Evolutionary conservation across 192 early-diverging fungal species (phyloP).

Genomic region (Podila verticillata): DNA sequence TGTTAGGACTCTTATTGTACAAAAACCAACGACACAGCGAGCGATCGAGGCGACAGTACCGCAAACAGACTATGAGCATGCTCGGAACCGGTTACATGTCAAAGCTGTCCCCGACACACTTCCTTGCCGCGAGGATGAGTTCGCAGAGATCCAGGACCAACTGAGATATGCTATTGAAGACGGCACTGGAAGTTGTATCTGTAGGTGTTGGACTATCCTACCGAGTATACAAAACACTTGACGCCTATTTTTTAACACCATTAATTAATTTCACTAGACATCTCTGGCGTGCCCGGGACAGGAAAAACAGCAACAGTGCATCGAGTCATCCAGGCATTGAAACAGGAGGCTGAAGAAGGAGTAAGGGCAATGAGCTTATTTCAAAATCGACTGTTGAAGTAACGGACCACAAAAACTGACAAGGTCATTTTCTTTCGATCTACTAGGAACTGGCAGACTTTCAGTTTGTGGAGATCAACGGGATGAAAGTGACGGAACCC

Average conservation of each 20-base stretch:
- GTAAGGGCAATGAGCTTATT: conserved; percentile 36
- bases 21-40: conserved; percentile 49
- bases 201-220: conserved; percentile 53
- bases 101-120: conserved; percentile 89
- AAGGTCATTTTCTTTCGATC: background rate
- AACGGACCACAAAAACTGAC: background rate
- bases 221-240: background rate
- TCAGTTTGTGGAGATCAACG: conserved; percentile 95
- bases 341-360: conserved; percentile 62
- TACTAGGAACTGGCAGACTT: conserved; percentile 73
- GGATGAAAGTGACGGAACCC: conserved; percentile 96
- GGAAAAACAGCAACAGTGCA: conserved; percentile 97
- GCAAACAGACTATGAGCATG: conserved; percentile 66
- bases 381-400: too few species aligned
- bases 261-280: conserved; percentile 60
- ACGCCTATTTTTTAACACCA: background rate
- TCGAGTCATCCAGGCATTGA: conserved; percentile 81
- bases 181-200: conserved; percentile 86
- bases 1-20: conserved; percentile 11
- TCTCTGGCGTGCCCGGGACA: conserved; percentile 96
- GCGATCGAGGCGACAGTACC: conserved; percentile 19
- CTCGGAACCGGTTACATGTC: conserved; percentile 85
- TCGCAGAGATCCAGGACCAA: conserved; percentile 79
- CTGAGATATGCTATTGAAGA: conserved; percentile 85
- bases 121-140: conserved; percentile 96